Percentiles rank a stretch among this genome's conserved stretches.
Conservation (phyloP, 192 early-diverging fungal genomes). For the Backusella circina region DNA sequence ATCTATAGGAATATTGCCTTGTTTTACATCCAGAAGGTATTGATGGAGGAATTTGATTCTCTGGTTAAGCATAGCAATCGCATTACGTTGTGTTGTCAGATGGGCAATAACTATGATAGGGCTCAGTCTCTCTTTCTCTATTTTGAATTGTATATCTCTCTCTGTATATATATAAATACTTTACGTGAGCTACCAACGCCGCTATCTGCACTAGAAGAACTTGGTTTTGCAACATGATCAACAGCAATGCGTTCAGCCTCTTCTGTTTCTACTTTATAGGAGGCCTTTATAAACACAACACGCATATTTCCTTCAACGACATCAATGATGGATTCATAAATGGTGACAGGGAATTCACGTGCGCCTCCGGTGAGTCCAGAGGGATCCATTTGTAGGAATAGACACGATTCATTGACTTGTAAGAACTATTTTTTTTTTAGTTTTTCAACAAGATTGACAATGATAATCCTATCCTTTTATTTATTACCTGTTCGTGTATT, state of each 20-base stretch:
- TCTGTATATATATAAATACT: conserved; percentile 6
- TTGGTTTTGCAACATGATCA: conserved; percentile 75
- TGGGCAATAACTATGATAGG: conserved; percentile 57
- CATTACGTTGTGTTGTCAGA: conserved; percentile 70
- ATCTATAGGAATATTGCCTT: conserved; percentile 57
- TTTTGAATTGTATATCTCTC: neutral
- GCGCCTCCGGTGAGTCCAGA: conserved; percentile 40
- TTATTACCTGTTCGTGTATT: conserved; percentile 69
- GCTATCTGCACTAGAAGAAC: conserved; percentile 44
- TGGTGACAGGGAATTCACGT: conserved; percentile 67
- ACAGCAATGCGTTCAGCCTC: conserved; percentile 88
- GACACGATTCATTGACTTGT: conserved; percentile 67
- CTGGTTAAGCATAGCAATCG: conserved; percentile 78
- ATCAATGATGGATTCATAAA: conserved; percentile 81
- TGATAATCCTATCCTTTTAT: neutral
- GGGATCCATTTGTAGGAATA: conserved; percentile 73
- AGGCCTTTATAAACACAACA: conserved; percentile 57
- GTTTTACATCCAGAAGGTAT: conserved; percentile 71
- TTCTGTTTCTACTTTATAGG: conserved; percentile 79
- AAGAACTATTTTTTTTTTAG: conserved; percentile 50
- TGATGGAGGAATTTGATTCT: conserved; percentile 64
- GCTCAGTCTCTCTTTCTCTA: neutral
- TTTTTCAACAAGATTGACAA: neutral
- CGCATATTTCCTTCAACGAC: conserved; percentile 49
- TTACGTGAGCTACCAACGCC: conserved; percentile 54